Evolutionary conservation across 78 protist species (phyloP).

Genomic region (Dictyostelium citrinum): DNA sequence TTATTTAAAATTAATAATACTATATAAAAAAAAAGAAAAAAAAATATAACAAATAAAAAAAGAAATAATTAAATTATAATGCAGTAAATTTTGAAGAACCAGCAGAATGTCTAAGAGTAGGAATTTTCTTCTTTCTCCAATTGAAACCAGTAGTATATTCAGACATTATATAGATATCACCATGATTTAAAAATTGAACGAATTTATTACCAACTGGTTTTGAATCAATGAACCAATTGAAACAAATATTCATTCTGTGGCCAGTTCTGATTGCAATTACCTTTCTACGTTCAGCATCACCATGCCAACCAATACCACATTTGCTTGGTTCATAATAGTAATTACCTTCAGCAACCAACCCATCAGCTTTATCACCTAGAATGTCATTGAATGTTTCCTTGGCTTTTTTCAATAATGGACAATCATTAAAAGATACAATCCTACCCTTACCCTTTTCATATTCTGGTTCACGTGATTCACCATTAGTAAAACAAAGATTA

Average conservation of each 20-base stretch:
- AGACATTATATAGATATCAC: conserved; percentile 15
- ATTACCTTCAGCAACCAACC: conserved; percentile 8
- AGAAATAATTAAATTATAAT: background rate
- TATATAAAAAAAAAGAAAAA: background rate
- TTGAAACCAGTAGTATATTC: background rate
- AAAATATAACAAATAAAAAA: background rate
- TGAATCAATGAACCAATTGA: background rate
- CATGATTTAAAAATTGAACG: background rate
- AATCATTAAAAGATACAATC: background rate
- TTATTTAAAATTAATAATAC: no score
- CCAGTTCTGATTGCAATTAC: background rate
- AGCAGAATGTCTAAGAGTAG: conserved; percentile 1
- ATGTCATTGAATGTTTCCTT: background rate
- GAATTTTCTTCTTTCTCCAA: conserved; percentile 17
- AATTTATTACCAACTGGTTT: background rate
- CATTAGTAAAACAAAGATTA: background rate
- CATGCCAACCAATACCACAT: conserved; percentile 22
- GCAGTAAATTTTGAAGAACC: background rate
- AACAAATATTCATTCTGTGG: background rate
- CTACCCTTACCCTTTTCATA: conserved; percentile 15
- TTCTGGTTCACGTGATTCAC: background rate
- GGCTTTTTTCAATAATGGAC: background rate
- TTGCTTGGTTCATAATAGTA: background rate
- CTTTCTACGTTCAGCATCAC: conserved; percentile 10
- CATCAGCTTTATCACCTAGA: background rate